Evolutionary conservation across 2,329 filamentous ascomycete species (phyloP), one percentile per base, ranked within the genome.

Genomic region (Arthrobotrys sphaeroides): DNA sequence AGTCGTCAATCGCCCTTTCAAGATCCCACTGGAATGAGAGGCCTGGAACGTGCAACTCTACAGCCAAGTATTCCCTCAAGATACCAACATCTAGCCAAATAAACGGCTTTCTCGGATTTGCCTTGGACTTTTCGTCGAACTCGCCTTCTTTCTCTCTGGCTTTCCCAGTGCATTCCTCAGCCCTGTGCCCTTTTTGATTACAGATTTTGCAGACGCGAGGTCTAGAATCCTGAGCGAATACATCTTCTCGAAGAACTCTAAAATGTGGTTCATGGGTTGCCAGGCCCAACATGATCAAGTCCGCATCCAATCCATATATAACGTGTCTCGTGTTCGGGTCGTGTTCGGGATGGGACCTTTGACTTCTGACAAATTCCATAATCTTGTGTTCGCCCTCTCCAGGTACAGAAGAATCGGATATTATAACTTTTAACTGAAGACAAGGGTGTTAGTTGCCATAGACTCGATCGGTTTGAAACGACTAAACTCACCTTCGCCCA

Each of bases 381-480:
- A 99, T 98, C 84, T 99, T 99, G 83, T 99, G 95, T 84, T 99
- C 95, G 82, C 95, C 95, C 84, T 99, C 95, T 81, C 95, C 95
- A 65, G 95, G 95, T 40, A 99, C 94, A 42, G 94, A 97, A 64
- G 95, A 94, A 85, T 99, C 95, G 6, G 95, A 99, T 79, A 99
- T 98, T 83, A 99, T 96, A 82, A 99, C 88, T 86, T 99, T 99
- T 82, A 97, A 86, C 83, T 77, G 28, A 20, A 62, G 57, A 2
- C 18, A 33, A 22, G 73, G 82, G 73, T 83, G 81, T 53, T 78
- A 36, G 5, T 20, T 43, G 42, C 13, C n/a, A 43, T 43, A 13
- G 20, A n/a, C 20, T n/a, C 18, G 1, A 45, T 18, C 9, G 16
- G 3, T 31, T 26, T 18, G 7, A 51, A 12, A 28, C 1, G 5